Percentiles rank a stretch among this genome's conserved stretches.
phyloP scores from a whole-genome alignment of 1,284 basidiomycete genomes.

The Afroboletus lepidellus region DNA sequence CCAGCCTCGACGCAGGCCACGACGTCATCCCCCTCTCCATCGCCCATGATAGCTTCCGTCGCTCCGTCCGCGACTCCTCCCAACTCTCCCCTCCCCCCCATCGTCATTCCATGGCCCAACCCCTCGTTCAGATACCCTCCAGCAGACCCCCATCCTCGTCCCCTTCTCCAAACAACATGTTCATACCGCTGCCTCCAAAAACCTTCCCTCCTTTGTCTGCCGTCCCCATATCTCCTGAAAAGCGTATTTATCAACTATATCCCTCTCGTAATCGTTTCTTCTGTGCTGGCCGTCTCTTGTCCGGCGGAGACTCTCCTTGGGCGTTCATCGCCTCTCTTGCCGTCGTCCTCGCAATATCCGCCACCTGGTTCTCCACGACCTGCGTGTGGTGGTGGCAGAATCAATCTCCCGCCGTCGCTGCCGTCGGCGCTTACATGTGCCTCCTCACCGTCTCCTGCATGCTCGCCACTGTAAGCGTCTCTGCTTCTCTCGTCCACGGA shows the following conservation, averaged over 20 bases:
- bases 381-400: constrained; percentile 85
- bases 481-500: not conserved
- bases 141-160: constrained; percentile 27
- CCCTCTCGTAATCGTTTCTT: constrained; percentile 78
- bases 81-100: constrained; percentile 10
- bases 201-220: constrained; percentile 43
- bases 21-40: constrained; percentile 13
- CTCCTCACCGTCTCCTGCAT: constrained; percentile 75
- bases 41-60: constrained; percentile 3
- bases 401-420: constrained; percentile 71
- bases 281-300: constrained; percentile 66
- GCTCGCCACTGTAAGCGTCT: constrained; percentile 63
- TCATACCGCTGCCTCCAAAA: constrained; percentile 26
- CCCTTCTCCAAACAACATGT: constrained; percentile 31
- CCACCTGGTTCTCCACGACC: constrained; percentile 82
- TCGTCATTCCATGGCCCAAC: constrained; percentile 18
- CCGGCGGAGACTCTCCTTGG: constrained; percentile 81
- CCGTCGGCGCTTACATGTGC: constrained; percentile 75
- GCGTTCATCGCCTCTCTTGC: constrained; percentile 69
- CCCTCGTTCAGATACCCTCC: constrained; percentile 29
- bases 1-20: constrained; percentile 53
- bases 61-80: not conserved
- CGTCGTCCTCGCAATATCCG: constrained; percentile 65
- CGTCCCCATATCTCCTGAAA: constrained; percentile 44
- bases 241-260: constrained; percentile 60